Conservation (phyloP, 169 alveolate species). For the Cryptosporidium ryanae region DNA sequence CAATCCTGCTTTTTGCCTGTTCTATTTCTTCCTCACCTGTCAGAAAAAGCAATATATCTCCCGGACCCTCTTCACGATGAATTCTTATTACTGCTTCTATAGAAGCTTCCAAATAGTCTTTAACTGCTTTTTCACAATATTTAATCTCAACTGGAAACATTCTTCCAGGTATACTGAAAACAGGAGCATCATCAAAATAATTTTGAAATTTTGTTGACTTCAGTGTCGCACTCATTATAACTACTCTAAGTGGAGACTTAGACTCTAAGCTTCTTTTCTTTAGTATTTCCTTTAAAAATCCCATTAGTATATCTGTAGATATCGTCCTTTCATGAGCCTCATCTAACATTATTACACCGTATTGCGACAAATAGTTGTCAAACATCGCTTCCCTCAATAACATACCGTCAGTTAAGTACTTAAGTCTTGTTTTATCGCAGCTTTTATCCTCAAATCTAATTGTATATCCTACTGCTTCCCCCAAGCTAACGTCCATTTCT, state of each 20-base stretch:
- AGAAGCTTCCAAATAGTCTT: constrained; percentile 94
- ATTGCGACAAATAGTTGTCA: constrained; percentile 89
- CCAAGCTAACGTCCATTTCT: constrained; percentile 93
- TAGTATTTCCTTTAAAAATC: constrained; percentile 93
- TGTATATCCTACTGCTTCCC: constrained; percentile 95
- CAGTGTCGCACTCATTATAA: constrained; percentile 97
- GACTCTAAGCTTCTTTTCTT: constrained; percentile 85
- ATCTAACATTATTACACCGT: constrained; percentile 94
- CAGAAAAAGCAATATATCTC: constrained; percentile 84
- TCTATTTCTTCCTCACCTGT: constrained; percentile 92
- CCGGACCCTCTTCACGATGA: constrained; percentile 92
- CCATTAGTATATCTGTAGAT: constrained; percentile 97
- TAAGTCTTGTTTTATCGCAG: constrained; percentile 88
- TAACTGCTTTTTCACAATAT: constrained; percentile 93
- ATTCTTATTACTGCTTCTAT: constrained; percentile 91
- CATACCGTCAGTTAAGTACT: constrained; percentile 99
- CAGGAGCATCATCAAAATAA: constrained; percentile 95
- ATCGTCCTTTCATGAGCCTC: constrained; percentile 99
- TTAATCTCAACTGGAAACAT: constrained; percentile 96
- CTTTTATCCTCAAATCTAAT: constrained; percentile 97
- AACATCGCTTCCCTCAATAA: constrained; percentile 95
- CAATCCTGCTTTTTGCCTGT: constrained; percentile 80
- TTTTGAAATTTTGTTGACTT: constrained; percentile 95
- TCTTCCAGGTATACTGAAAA: constrained; percentile 97
- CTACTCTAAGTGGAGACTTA: constrained; percentile 85